Base-by-base conservation (phyloP, 257 asterid species). In the Hygrophila difformis region DNA sequence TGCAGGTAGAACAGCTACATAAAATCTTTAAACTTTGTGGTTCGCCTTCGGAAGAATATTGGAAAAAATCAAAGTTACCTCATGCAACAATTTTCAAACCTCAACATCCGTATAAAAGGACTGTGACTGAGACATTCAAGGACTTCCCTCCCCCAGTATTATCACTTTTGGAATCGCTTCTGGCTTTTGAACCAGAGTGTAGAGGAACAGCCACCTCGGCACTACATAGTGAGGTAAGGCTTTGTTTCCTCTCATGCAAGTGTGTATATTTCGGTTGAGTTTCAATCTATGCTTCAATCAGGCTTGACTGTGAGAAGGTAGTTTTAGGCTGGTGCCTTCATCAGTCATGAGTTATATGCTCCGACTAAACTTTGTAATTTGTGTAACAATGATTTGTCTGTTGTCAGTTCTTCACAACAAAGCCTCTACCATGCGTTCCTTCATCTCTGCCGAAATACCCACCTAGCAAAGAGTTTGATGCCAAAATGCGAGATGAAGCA, bases 1-100 rank as follows among this genome's bases (percentile, higher is more conserved):
- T 57, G 70, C 77, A 83, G 94, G 94, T 83, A 38, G 94, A 83
- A 62, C 94, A 83, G 66, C 75, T 84, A 41, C 93, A 80, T 57
- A 84, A 84, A 70, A 84, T 84, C 49, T 84, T 74, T 55, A 84
- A 84, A 66, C 88, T 84, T 20, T 80, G 93, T 57, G 94, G 94
- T 51, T 83, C 94, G 15, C 94, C 94, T 16, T 58, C 93, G 2
- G 94, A 83, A 51, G 92, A 73, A 51, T 84, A 80, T 65, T 84
- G 94, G 94, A 77, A 65, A 67, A 84, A 44, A 19, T 84, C 93
- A 50, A 80, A 77, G 56, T 63, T 84, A 62, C 93, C 84, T 3
- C 77, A 84, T 39, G 87, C 84, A 1, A 84, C 93, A 13, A 77
- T 84, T 51, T 84, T 84, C 56, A 83, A 83, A 62, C 94, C 94